phyloP scores from a whole-genome alignment of 2,329 filamentous ascomycete species.

The Neofusicoccum kwambonambiense region DNA sequence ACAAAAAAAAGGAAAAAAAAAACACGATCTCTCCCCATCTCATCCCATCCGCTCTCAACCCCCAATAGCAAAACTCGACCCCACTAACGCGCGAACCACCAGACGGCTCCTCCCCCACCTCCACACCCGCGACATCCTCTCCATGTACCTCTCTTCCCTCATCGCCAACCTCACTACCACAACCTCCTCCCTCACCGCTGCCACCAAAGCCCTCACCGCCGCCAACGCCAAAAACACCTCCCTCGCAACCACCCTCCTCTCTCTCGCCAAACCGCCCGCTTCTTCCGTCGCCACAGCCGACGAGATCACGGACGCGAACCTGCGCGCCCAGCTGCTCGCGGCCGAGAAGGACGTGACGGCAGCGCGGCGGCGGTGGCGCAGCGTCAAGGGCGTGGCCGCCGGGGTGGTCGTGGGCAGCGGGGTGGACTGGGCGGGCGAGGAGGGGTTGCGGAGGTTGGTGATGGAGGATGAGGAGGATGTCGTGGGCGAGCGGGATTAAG shows the following conservation, averaged over 20 bases:
- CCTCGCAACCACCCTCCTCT: constrained; percentile 62
- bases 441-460: constrained; percentile 66
- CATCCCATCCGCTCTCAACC: neutral
- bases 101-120: constrained; percentile 69
- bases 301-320: constrained; percentile 40
- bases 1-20: neutral
- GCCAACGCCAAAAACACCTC: constrained; percentile 61
- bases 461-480: constrained; percentile 59
- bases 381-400: constrained; percentile 75
- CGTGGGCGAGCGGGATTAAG: neutral
- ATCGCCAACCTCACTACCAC: constrained; percentile 53
- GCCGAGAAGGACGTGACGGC: constrained; percentile 60
- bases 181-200: constrained; percentile 53
- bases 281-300: constrained; percentile 47
- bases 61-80: neutral
- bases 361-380: constrained; percentile 67
- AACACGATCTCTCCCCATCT: constrained; percentile 24
- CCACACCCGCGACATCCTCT: constrained; percentile 65
- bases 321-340: constrained; percentile 56
- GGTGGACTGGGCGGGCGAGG: constrained; percentile 74
- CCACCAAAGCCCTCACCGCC: constrained; percentile 59
- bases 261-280: constrained; percentile 53
- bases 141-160: constrained; percentile 62
- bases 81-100: constrained; percentile 19
- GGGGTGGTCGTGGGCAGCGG: constrained; percentile 79